Conservation (phyloP, 768 basidiomycete species). For the Ramaria rubella region DNA sequence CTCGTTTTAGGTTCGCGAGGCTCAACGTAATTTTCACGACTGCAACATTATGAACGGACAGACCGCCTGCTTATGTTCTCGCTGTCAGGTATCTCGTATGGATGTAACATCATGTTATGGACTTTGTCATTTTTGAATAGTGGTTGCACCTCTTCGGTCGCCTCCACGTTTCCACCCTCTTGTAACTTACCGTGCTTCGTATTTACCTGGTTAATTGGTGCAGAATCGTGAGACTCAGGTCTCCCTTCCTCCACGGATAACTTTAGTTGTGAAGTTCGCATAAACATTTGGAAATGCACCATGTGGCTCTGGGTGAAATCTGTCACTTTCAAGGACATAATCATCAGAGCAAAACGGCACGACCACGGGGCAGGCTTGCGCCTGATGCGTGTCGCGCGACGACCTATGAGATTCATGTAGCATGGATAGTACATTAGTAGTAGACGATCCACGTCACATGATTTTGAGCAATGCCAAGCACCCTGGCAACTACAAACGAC, state of each 20-base stretch:
- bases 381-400: conserved; percentile 86
- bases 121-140: too few relatives aligned
- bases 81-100: neutral
- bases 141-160: too few relatives aligned
- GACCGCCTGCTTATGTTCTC: neutral
- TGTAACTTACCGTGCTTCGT: too few relatives aligned
- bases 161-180: too few relatives aligned
- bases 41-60: neutral
- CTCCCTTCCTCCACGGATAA: neutral
- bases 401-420: conserved; percentile 45
- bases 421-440: conserved; percentile 8
- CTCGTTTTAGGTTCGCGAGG: neutral
- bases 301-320: neutral
- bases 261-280: neutral
- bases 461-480: conserved; percentile 5
- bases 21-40: neutral
- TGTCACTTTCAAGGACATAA: neutral
- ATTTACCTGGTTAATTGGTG: too few relatives aligned
- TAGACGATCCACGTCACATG: neutral
- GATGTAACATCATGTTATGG: too few relatives aligned
- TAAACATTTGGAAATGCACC: neutral
- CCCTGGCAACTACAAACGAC: conserved; percentile 60
- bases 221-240: neutral
- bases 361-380: conserved; percentile 77
- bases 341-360: conserved; percentile 16